A percentile compares a stretch with the other conserved stretches of the same genome.
Conservation (phyloP, 2,329 filamentous ascomycete genomes). For the Aspergillus novoparasiticus region DNA sequence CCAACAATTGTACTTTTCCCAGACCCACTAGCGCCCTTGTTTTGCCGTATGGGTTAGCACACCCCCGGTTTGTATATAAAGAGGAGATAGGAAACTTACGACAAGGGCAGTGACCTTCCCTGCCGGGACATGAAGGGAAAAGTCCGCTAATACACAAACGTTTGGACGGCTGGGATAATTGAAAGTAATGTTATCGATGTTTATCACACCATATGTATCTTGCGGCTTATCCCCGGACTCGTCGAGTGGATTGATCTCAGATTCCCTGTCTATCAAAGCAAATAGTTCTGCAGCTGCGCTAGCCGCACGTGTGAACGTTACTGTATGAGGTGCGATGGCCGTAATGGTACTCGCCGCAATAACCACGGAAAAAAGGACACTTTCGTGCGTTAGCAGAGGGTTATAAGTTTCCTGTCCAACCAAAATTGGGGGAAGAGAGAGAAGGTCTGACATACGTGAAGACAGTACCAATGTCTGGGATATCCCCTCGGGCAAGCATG, state of each 20-base stretch:
- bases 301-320: slow-evolving; percentile 42
- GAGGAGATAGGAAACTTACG: not conserved
- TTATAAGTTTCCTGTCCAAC: not conserved
- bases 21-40: slow-evolving; percentile 64
- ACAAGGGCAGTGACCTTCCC: slow-evolving; percentile 58
- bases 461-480: slow-evolving; percentile 28
- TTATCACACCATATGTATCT: slow-evolving; percentile 17
- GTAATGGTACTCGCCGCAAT: slow-evolving; percentile 40
- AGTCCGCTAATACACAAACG: slow-evolving; percentile 37
- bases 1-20: slow-evolving; percentile 76
- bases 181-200: slow-evolving; percentile 36
- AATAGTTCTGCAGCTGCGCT: slow-evolving; percentile 47
- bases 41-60: not conserved
- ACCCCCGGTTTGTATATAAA: not conserved
- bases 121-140: slow-evolving; percentile 39
- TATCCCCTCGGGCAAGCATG: slow-evolving; percentile 32
- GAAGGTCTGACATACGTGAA: slow-evolving; percentile 22
- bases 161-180: slow-evolving; percentile 42
- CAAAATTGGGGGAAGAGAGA: not conserved
- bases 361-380: slow-evolving; percentile 29
- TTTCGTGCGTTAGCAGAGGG: slow-evolving; percentile 5
- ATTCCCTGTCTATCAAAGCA: slow-evolving; percentile 37
- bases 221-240: slow-evolving; percentile 15
- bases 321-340: slow-evolving; percentile 38
- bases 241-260: slow-evolving; percentile 32